phyloP scores from a whole-genome alignment of 345 rosid genomes.

The Durio zibethinus region DNA sequence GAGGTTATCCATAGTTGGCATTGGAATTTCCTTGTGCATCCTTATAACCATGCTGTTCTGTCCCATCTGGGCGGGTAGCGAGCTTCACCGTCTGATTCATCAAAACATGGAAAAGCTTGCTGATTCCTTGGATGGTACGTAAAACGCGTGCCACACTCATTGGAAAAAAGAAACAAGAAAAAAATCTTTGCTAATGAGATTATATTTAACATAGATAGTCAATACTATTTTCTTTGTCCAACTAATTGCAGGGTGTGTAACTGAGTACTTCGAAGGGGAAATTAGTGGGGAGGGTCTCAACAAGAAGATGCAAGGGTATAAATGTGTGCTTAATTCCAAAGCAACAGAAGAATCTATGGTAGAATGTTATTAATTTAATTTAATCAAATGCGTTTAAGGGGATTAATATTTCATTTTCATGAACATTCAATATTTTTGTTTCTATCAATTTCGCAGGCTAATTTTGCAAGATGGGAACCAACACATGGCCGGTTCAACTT shows the following conservation, averaged over 20 bases:
- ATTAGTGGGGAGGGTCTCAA: slow-evolving; percentile 28
- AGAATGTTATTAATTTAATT: not conserved
- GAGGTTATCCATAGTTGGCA: slow-evolving; percentile 57
- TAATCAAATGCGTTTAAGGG: not conserved
- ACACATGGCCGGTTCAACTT: slow-evolving; percentile 67
- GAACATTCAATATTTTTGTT: not conserved
- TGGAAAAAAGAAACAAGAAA: too few species aligned
- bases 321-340: slow-evolving; percentile 68
- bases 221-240: not conserved
- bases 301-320: slow-evolving; percentile 42
- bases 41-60: slow-evolving; percentile 48
- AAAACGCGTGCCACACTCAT: not conserved
- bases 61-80: slow-evolving; percentile 77
- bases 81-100: slow-evolving; percentile 58
- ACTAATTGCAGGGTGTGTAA: slow-evolving; percentile 42
- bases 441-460: slow-evolving; percentile 36
- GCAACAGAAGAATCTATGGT: slow-evolving; percentile 72
- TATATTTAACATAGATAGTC: not conserved
- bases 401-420: not conserved
- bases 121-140: slow-evolving; percentile 57
- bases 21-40: slow-evolving; percentile 64
- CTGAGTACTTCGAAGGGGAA: slow-evolving; percentile 43
- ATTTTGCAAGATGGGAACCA: slow-evolving; percentile 78
- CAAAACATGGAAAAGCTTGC: slow-evolving; percentile 61
- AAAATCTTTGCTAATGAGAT: not conserved